Evolutionary conservation across 768 basidiomycete genomes (phyloP), one percentile per base, ranked within the genome.

Genomic region (Mycena indigotica): DNA sequence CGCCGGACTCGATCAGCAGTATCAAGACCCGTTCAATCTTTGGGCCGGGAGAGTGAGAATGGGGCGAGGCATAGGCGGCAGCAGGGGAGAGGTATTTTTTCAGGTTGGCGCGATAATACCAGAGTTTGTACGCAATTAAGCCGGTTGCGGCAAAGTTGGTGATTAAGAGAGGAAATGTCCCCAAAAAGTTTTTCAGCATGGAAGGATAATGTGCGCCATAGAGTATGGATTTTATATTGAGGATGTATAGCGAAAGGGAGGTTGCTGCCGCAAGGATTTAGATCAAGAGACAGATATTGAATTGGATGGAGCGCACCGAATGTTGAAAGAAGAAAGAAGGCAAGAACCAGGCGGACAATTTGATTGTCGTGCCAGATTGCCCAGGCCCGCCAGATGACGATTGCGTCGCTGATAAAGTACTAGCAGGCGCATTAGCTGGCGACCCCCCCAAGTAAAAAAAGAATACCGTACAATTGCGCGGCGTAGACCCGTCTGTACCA

Each of bases 351-450:
- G 39, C 57, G 65, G 3, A 66, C 55, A 0, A 53, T 30, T 41
- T 44, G 50, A 50, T 57, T 61, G 15, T 61, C 44, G 15, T 24
- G 52, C 64, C 64, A 65, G 10, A 65, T 57, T 3, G 60, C 61
- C 58, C 56, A 65, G 17, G 64, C 61, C 4, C 64, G 26, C 64
- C 64, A 65, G 12, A 63, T 56, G 16, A 65, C 64, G 28, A 65
- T 65, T 13, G 59, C 35, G n/a, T 65, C 64, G 28, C 60, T 58
- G 16, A 65, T 52, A 23, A 65, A 58, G 29, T 62, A 65, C 61
- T n/a, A n/a, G n/a, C n/a, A n/a, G n/a, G n/a, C n/a, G n/a, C n/a
- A n/a, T n/a, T n/a, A n/a, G n/a, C n/a, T n/a, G n/a, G n/a, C n/a
- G n/a, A n/a, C n/a, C n/a, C n/a, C n/a, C n/a, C n/a, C n/a, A n/a